A percentile compares a stretch with the other conserved stretches of the same genome.
phyloP scores from a whole-genome alignment of 1,284 basidiomycete genomes.

The Moesziomyces antarcticus region DNA sequence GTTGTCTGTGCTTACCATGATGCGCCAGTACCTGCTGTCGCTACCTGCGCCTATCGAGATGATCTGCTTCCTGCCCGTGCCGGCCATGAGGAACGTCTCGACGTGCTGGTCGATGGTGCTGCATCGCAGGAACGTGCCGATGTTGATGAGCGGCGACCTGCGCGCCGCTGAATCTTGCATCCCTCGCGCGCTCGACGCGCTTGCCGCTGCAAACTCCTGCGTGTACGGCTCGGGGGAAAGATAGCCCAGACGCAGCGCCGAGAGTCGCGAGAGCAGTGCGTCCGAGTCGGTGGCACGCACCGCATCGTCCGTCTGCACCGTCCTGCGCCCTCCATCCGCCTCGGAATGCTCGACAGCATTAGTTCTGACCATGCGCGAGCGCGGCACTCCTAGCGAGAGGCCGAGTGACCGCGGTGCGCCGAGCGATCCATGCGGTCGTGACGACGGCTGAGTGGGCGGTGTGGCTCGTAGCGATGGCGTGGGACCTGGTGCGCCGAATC shows the following conservation, averaged over 20 bases:
- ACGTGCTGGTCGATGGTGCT: slow-evolving; percentile 83
- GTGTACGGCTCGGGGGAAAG: slow-evolving; percentile 43
- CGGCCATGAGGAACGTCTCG: slow-evolving; percentile 75
- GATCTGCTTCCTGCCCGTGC: slow-evolving; percentile 75
- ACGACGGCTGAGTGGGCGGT: neutral
- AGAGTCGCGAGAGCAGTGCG: slow-evolving; percentile 80
- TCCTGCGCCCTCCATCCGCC: neutral
- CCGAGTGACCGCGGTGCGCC: slow-evolving; percentile 9
- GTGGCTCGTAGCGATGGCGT: too few species aligned
- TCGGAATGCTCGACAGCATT: neutral
- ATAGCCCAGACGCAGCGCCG: slow-evolving; percentile 52
- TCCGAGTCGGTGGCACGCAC: slow-evolving; percentile 79
- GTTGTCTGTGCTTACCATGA: slow-evolving; percentile 75
- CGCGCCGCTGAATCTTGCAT: slow-evolving; percentile 67
- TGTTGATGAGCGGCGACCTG: slow-evolving; percentile 86
- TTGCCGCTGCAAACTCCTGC: slow-evolving; percentile 22
- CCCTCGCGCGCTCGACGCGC: too few species aligned
- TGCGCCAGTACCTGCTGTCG: slow-evolving; percentile 90
- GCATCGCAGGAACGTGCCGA: slow-evolving; percentile 90
- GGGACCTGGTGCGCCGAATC: neutral
- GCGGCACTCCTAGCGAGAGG: slow-evolving; percentile 32
- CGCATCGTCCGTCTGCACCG: slow-evolving; percentile 71
- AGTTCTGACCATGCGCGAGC: slow-evolving; percentile 2
- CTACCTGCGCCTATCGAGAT: slow-evolving; percentile 91
- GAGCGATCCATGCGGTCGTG: neutral